Percentiles rank a stretch among this genome's conserved stretches.
phyloP scores from a whole-genome alignment of 805 yeast species.

The Middelhovenomyces tepae region DNA sequence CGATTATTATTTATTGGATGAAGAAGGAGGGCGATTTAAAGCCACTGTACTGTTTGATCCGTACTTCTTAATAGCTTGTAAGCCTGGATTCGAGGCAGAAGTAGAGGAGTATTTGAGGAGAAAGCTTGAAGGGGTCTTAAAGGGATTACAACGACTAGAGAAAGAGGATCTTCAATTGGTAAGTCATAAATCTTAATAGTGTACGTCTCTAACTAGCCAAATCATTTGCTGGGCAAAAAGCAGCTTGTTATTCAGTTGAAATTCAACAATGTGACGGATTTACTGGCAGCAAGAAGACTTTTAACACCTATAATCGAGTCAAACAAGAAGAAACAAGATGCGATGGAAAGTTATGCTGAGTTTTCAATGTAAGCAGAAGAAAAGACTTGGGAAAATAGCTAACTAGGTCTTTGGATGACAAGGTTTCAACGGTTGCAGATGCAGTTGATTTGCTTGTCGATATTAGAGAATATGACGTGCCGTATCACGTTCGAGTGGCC shows the following conservation, averaged over 20 bases:
- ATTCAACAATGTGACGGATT: conserved; percentile 67
- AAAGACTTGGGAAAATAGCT: too few species aligned
- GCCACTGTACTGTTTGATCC: conserved; percentile 80
- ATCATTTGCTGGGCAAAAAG: conserved; percentile 55
- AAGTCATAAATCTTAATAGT: too few species aligned
- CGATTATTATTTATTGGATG: conserved; percentile 88
- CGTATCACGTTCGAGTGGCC: conserved; percentile 93
- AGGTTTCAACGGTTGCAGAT: conserved; percentile 30
- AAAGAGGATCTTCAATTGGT: conserved; percentile 79
- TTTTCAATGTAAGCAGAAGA: conserved; percentile 34
- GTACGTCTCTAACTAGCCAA: too few species aligned
- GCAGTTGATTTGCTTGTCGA: conserved; percentile 62
- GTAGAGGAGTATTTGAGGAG: conserved; percentile 79
- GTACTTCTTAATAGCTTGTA: conserved; percentile 65
- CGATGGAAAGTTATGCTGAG: conserved; percentile 58
- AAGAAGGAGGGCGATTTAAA: conserved; percentile 94
- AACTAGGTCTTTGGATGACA: too few species aligned
- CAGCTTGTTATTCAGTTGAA: conserved; percentile 55
- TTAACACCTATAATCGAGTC: conserved; percentile 61
- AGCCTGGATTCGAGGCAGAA: conserved; percentile 48
- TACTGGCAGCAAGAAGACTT: conserved; percentile 63
- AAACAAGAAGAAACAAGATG: conserved; percentile 53
- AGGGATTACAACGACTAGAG: conserved; percentile 42
- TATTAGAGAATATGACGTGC: conserved; percentile 90
- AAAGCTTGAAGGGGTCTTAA: conserved; percentile 54